phyloP scores from a whole-genome alignment of 2,329 filamentous ascomycete species.

The Fusarium pseudocircinatum region DNA sequence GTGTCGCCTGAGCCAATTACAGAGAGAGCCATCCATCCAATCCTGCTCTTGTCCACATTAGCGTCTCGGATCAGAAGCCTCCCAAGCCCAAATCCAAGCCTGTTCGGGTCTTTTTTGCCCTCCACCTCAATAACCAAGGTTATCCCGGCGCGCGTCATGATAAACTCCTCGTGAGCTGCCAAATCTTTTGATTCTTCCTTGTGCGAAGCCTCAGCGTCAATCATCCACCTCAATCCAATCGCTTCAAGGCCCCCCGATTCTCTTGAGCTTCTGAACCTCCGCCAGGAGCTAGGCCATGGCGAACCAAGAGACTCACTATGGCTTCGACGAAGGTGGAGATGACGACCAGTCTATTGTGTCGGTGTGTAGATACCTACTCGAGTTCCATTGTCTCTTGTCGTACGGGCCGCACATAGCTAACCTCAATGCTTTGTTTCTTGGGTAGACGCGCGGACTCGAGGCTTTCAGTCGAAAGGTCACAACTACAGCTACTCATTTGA shows the following conservation, averaged over 20 bases:
- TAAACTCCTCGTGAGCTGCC: constrained; percentile 40
- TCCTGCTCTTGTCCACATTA: constrained; percentile 32
- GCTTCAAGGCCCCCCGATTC: constrained; percentile 19
- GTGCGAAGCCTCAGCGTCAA: constrained; percentile 22
- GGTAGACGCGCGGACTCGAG: constrained; percentile 85
- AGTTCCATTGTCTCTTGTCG: constrained; percentile 27
- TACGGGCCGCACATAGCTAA: constrained; percentile 27
- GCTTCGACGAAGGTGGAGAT: constrained; percentile 56
- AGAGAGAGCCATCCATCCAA: constrained; percentile 10
- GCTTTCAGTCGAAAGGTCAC: constrained; percentile 95
- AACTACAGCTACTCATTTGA: constrained; percentile 90
- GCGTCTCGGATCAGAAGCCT: constrained; percentile 36
- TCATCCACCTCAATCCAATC: constrained; percentile 26
- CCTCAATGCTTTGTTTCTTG: constrained; percentile 28
- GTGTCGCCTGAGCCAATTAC: constrained; percentile 35
- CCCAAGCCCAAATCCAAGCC: constrained; percentile 23
- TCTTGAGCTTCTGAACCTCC: constrained; percentile 39
- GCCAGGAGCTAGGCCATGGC: constrained; percentile 51
- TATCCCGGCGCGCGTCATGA: constrained; percentile 44
- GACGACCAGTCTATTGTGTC: constrained; percentile 60
- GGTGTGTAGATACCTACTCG: constrained; percentile 44
- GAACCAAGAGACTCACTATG: constrained; percentile 56
- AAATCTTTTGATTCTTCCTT: constrained; percentile 37
- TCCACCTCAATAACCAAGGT: constrained; percentile 37
- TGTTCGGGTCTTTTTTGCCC: constrained; percentile 28